Percentiles rank a stretch among this genome's conserved stretches.
phyloP scores from a whole-genome alignment of 352 stramenopile species.

The Globisporangium ultimum region DNA sequence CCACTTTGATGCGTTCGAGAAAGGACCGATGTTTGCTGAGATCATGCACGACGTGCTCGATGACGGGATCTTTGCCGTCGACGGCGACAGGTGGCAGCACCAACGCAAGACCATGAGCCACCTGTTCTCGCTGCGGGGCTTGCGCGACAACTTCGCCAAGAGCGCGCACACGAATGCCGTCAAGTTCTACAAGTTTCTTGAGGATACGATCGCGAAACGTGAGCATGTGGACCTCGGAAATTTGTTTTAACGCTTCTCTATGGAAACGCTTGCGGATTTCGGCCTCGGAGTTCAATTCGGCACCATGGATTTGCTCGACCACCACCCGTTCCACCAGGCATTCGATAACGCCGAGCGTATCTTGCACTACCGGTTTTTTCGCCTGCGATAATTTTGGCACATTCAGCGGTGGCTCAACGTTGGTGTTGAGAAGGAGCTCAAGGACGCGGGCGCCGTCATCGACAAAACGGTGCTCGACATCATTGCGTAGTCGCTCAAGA shows the following conservation, averaged over 20 bases:
- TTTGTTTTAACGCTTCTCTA: conserved; percentile 42
- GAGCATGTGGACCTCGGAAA: conserved; percentile 29
- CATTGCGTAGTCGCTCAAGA: conserved; percentile 24
- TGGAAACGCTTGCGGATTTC: conserved; percentile 48
- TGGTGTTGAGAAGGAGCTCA: conserved; percentile 27
- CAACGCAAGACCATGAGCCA: conserved; percentile 28
- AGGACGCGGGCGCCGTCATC: conserved; percentile 26
- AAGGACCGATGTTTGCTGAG: conserved; percentile 6
- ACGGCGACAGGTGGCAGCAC: conserved; percentile 24
- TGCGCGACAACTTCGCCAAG: conserved; percentile 21
- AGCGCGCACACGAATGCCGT: conserved; percentile 24
- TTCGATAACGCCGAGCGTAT: conserved; percentile 35
- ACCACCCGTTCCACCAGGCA: conserved; percentile 23
- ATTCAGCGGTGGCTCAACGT: conserved; percentile 30
- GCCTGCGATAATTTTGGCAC: conserved; percentile 39
- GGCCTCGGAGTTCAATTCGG: conserved; percentile 28
- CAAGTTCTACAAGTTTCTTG: conserved; percentile 20
- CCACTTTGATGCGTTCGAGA: conserved; percentile 12
- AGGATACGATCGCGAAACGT: conserved; percentile 1
- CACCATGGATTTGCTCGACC: conserved; percentile 10
- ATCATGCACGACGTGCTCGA: conserved; percentile 26
- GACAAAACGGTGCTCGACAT: conserved; percentile 30
- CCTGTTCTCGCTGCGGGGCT: conserved; percentile 25
- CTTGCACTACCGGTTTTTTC: conserved; percentile 30
- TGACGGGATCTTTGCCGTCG: conserved; percentile 22